phyloP scores from a whole-genome alignment of 2,329 filamentous ascomycete genomes.

The Neonectria sp. region DNA sequence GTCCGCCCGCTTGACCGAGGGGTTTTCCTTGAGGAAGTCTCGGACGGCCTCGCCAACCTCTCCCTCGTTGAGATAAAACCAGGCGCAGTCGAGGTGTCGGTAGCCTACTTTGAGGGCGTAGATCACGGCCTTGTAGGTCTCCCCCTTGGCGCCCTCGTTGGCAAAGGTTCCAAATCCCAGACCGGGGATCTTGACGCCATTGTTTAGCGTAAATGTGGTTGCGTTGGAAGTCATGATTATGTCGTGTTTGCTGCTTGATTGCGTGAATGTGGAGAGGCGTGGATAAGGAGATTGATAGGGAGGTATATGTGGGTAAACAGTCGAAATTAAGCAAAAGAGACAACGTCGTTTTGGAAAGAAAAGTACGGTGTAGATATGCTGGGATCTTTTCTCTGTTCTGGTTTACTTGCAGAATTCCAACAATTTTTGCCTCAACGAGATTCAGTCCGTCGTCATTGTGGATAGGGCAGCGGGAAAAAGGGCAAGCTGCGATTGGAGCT shows the following conservation, averaged over 20 bases:
- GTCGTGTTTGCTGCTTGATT: slow-evolving; percentile 16
- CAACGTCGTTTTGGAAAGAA: background rate
- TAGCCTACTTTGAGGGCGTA: slow-evolving; percentile 62
- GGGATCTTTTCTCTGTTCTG: background rate
- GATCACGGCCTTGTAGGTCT: slow-evolving; percentile 52
- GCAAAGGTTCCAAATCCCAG: slow-evolving; percentile 78
- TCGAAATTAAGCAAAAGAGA: background rate
- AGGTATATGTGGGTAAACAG: background rate
- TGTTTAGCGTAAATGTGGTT: slow-evolving; percentile 61
- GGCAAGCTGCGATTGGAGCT: background rate
- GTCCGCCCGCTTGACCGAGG: slow-evolving; percentile 52
- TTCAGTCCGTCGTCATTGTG: slow-evolving; percentile 1
- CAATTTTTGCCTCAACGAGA: background rate
- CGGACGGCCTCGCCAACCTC: slow-evolving; percentile 60
- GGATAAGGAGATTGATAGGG: background rate
- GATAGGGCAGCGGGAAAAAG: background rate
- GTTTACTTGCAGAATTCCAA: background rate
- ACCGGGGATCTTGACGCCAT: slow-evolving; percentile 72
- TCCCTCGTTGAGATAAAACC: slow-evolving; percentile 61
- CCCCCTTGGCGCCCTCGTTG: slow-evolving; percentile 67
- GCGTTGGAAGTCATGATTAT: slow-evolving; percentile 46
- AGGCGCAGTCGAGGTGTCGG: slow-evolving; percentile 65
- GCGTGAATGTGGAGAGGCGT: slow-evolving; percentile 9
- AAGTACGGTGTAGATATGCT: background rate
- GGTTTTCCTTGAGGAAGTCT: slow-evolving; percentile 50